phyloP scores from a whole-genome alignment of 805 yeast genomes.

The Yarrowia keelungensis region DNA sequence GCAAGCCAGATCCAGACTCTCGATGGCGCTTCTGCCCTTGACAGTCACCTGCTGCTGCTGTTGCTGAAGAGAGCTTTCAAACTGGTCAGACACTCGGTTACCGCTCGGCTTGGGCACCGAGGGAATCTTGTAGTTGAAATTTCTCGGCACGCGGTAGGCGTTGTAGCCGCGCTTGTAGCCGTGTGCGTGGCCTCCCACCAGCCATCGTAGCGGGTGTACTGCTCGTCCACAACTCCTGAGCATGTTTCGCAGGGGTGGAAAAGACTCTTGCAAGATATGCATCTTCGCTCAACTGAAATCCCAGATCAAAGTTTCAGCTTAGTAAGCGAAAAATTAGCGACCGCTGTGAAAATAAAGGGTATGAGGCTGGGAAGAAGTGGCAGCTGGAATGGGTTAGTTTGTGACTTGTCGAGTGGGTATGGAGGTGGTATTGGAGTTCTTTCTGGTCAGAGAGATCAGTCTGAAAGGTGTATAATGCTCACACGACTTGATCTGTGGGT shows the following conservation, averaged over 20 bases:
- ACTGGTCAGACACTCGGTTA: not conserved
- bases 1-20: not conserved
- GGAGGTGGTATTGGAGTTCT: too few species aligned
- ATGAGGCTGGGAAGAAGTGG: too few species aligned
- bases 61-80: not conserved
- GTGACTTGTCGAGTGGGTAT: too few species aligned
- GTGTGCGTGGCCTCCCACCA: not conserved
- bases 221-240: constrained; percentile 29
- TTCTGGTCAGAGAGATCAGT: too few species aligned
- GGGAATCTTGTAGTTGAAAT: not conserved
- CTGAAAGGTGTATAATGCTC: too few species aligned
- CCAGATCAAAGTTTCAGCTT: constrained; percentile 16
- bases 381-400: too few species aligned
- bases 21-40: not conserved
- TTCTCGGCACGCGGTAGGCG: too few species aligned
- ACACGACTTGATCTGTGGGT: too few species aligned
- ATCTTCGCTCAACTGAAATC: not conserved
- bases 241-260: constrained; percentile 17
- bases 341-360: too few species aligned
- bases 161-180: not conserved
- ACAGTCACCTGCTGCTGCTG: not conserved
- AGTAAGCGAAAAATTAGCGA: not conserved
- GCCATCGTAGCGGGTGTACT: constrained; percentile 5
- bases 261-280: constrained; percentile 3
- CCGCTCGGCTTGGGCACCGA: not conserved